Conservation (phyloP, 1,139 yeast genomes). For the Candida tropicalis region DNA sequence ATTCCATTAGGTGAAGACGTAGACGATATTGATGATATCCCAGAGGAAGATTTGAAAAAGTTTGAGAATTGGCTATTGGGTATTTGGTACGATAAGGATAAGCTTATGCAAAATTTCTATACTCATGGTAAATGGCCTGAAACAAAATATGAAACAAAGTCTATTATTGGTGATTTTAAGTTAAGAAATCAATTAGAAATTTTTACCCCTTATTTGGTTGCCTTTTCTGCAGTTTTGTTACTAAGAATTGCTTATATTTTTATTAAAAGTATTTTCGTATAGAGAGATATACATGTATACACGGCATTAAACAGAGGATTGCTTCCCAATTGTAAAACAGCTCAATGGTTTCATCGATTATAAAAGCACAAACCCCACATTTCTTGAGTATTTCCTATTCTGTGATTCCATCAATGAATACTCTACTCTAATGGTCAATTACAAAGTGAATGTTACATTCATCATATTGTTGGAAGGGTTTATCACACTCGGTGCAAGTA, state of each 20-base stretch:
- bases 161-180: slow-evolving; percentile 34
- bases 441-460: too few species aligned
- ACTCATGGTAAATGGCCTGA: slow-evolving; percentile 44
- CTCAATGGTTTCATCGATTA: too few species aligned
- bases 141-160: slow-evolving; percentile 19
- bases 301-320: too few species aligned
- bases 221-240: slow-evolving; percentile 19
- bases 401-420: too few species aligned
- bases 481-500: too few species aligned
- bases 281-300: slow-evolving; percentile 4
- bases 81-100: slow-evolving; percentile 83
- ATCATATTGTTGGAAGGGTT: too few species aligned
- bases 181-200: slow-evolving; percentile 26
- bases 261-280: slow-evolving; percentile 9
- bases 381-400: too few species aligned
- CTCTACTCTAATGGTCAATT: too few species aligned
- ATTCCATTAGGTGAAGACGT: slow-evolving; percentile 62
- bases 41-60: slow-evolving; percentile 37
- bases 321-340: too few species aligned
- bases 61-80: slow-evolving; percentile 78
- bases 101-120: slow-evolving; percentile 61
- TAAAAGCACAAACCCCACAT: too few species aligned
- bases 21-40: slow-evolving; percentile 49
- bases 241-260: slow-evolving; percentile 17
- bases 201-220: slow-evolving; percentile 22